Evolutionary conservation across 2,329 filamentous ascomycete species (phyloP), one percentile per base, ranked within the genome.

Genomic region (Dactylonectria estremocensis): DNA sequence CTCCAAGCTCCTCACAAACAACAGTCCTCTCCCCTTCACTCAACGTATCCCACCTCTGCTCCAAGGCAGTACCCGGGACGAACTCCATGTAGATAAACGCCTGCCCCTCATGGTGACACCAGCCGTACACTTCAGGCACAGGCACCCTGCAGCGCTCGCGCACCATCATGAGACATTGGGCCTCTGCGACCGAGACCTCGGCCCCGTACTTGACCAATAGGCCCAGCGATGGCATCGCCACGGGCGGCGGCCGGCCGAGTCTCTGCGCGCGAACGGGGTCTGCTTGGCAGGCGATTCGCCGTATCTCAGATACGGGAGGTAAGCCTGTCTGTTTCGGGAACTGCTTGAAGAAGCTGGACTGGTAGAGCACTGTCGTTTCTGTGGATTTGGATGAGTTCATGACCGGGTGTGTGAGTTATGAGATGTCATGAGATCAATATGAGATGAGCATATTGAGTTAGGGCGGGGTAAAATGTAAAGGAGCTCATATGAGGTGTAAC

Each of bases 161-260:
- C 58, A 81, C 49, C 68, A 74, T 72, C 2, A 65, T 64, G 69
- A 80, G 77, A 18, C 78, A 75, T 54, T 75, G 48, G 20, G 74
- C 75, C 61, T 81, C 80, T 28, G 64, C 59, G 45, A 75, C 35
- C n/a, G 75, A 79, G 14, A 77, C 69, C 33, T 78, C 63, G 52
- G 69, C 72, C 60, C 80, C 77, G 60, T 80, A 82, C 63, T 82
- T 82, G 61, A 82, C 76, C 37, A 79, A 14, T 13, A 82, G 67
- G 2, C 76, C 76, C 20, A 81, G 66, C 5, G 76, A 78, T 57
- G 77, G 77, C 20, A 82, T 68, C 20, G 56, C 68, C 57, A 82
- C 79, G 16, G 79, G 79, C 2, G 73, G 59, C 14, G 79, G 76
- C 18, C 72, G 73, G 53, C 76, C 3, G 49, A 24, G 33, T 31